Conservation (phyloP, 2,329 filamentous ascomycete species). For the Eutypa lata region DNA sequence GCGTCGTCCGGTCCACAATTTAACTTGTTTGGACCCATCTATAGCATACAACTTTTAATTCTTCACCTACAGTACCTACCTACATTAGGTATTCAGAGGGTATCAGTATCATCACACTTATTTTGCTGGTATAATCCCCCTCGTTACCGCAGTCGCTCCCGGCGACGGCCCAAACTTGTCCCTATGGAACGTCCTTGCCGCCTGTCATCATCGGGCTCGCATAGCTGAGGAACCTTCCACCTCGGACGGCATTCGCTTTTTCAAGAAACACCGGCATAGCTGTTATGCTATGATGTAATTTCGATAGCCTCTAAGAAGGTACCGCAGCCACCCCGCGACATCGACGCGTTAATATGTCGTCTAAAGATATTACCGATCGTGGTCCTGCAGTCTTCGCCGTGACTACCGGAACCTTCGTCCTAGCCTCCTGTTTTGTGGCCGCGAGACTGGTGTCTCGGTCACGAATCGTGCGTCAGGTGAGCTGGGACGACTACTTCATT, state of each 20-base stretch:
- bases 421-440: conserved; percentile 72
- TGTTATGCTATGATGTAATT: background rate
- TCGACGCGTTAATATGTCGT: conserved; percentile 17
- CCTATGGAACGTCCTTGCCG: background rate
- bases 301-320: background rate
- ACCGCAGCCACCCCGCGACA: conserved; percentile 17
- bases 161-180: background rate
- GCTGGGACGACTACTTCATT: conserved; percentile 79
- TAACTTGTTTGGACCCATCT: background rate
- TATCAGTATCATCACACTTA: background rate
- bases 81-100: too few species aligned
- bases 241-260: background rate
- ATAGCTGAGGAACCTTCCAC: background rate
- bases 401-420: conserved; percentile 63
- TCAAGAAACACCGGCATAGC: background rate
- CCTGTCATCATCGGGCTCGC: background rate
- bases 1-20: background rate
- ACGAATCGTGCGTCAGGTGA: conserved; percentile 68
- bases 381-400: conserved; percentile 65
- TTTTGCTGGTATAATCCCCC: too few species aligned
- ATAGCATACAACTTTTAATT: background rate
- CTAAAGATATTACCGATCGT: conserved; percentile 36
- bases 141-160: background rate
- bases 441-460: conserved; percentile 71
- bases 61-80: too few species aligned